Base-by-base conservation (phyloP, 1,284 basidiomycete species). In the Sanghuangporus sanghuang region DNA sequence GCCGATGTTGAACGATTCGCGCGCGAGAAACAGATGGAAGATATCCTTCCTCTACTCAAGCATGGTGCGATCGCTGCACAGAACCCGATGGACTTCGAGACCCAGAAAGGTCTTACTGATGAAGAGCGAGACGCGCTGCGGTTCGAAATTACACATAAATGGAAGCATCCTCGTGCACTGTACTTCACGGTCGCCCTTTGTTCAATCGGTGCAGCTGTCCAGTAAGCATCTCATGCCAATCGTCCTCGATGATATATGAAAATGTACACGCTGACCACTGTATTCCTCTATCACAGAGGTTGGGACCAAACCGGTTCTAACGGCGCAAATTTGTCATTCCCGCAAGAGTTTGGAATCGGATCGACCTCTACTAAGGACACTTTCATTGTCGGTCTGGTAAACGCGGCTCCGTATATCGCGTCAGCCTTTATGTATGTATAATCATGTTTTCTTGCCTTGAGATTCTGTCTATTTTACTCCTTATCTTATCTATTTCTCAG, bases 41-140 rank as follows among this genome's bases (percentile, higher is more conserved):
- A 89, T 61, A 71, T 85, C 18, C 71, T 77, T n/a, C 69, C 79
- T 3, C 74, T 79, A 38, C 79, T 89, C 67, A 72, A 76, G 68
- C 85, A 85, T 70, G 87, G 84, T n/a, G 88, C 87, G 0, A 76
- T 89, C 36, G 73, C 89, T 52, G 87, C 87, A 0, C 85, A 86
- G 67, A 77, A 85, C 59, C 79, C 81, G 44, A 68, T 69, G 69
- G 82, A 74, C 6, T 88, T 86, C 69, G 82, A 86, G 55, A 69
- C 66, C 1, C 69, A 89, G 27, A 69, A 81, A n/a, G 73, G 84
- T 52, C 82, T 95, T 44, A 73, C 73, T 14, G 81, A 84, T 5
- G 84, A 84, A 2, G 92, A 94, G 63, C 83, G 79, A 67, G 73
- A 70, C 7, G 62, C 77, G 27, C 72, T 87, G 3, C 75, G 78